Conservation (phyloP, 2,329 filamentous ascomycete genomes). For the Paecilomyces niveus region DNA sequence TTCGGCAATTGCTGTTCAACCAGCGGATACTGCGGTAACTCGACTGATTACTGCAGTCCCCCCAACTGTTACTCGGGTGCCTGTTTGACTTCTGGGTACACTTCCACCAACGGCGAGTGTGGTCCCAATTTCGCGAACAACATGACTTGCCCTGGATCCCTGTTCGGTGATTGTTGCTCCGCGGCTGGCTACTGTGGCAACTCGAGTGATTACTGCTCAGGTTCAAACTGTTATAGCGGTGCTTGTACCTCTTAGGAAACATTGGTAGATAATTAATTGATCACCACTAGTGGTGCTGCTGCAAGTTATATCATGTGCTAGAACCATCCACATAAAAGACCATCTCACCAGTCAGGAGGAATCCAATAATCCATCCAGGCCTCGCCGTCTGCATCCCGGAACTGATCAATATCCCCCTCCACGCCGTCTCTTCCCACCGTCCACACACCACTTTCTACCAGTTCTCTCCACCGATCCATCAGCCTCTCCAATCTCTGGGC, state of each 20-base stretch:
- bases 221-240: neutral
- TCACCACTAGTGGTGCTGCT: too few relatives aligned
- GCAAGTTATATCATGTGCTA: too few relatives aligned
- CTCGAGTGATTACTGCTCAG: neutral
- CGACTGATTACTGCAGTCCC: constrained; percentile 14
- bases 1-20: constrained; percentile 19
- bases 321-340: too few relatives aligned
- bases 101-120: constrained; percentile 1
- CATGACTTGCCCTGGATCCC: neutral
- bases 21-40: constrained; percentile 16
- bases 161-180: neutral
- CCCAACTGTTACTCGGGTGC: constrained; percentile 17
- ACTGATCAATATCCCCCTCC: constrained; percentile 11
- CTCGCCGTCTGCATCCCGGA: constrained; percentile 8
- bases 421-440: constrained; percentile 12
- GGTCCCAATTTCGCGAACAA: neutral
- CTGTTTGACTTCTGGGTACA: constrained; percentile 4
- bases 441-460: constrained; percentile 13
- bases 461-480: constrained; percentile 9
- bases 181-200: neutral
- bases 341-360: constrained; percentile 1
- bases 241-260: neutral
- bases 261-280: neutral
- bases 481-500: constrained; percentile 12
- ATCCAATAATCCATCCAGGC: constrained; percentile 10